Percentiles rank a stretch among this genome's conserved stretches.
Conservation (phyloP, 768 basidiomycete genomes). For the Lactarius hengduanensis region DNA sequence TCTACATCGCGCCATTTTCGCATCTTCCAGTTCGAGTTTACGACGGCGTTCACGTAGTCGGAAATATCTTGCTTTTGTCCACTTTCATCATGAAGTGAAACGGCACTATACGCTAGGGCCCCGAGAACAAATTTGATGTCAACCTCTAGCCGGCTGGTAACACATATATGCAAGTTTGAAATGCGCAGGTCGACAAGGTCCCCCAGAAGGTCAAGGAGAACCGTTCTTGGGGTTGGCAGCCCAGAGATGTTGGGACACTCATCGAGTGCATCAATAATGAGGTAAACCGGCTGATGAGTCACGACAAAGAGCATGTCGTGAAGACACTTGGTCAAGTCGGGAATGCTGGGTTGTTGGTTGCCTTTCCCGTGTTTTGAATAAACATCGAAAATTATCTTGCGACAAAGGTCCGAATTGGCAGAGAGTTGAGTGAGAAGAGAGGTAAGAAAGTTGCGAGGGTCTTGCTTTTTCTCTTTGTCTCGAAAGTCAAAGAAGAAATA, state of each 20-base stretch:
- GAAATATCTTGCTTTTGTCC: not conserved
- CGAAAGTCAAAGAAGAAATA: not conserved
- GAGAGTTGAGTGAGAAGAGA: not conserved
- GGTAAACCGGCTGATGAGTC: not conserved
- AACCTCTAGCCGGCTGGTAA: not conserved
- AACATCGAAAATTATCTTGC: rapidly evolving
- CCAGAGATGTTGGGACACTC: not conserved
- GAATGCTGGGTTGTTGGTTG: not conserved
- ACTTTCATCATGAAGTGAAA: not conserved
- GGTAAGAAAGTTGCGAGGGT: not conserved
- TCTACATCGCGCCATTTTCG: not conserved
- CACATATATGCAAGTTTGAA: not conserved
- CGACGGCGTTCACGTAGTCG: not conserved
- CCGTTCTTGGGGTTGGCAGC: not conserved
- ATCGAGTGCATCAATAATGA: not conserved
- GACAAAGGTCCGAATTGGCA: not conserved
- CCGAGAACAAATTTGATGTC: not conserved
- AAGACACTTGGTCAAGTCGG: rapidly evolving
- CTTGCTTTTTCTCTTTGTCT: not conserved
- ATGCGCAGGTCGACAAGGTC: not conserved
- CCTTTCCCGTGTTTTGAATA: not conserved
- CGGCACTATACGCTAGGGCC: not conserved
- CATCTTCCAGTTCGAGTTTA: not conserved
- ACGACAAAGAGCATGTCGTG: not conserved
- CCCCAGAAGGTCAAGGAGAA: not conserved